Evolutionary conservation across 768 basidiomycete species (phyloP).

Genomic region (Auriscalpium vulgare): DNA sequence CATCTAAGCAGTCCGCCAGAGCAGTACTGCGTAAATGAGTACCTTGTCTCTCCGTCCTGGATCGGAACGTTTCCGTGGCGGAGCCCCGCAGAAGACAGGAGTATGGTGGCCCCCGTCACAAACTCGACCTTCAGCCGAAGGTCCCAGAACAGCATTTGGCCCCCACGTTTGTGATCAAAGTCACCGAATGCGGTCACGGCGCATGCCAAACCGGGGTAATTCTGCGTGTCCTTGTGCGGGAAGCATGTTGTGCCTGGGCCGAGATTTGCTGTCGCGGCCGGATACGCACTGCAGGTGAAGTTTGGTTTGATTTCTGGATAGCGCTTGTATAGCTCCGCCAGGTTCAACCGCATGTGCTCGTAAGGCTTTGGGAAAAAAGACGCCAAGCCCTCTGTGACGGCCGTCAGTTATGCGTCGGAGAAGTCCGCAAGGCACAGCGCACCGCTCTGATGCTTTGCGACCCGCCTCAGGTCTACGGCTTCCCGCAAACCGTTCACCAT

Average conservation of each 20-base stretch:
- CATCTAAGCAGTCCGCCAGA: constrained; percentile 4
- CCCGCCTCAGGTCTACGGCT: no score
- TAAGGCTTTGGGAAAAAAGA: no score
- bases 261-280: constrained; percentile 13
- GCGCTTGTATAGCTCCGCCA: no score
- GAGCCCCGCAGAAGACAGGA: constrained; percentile 13
- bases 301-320: not conserved
- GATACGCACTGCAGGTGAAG: constrained; percentile 11
- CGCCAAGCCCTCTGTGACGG: no score
- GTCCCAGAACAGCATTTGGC: constrained; percentile 14
- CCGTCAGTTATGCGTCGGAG: no score
- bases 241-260: constrained; percentile 3
- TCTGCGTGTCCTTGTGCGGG: constrained; percentile 8
- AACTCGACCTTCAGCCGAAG: constrained; percentile 13
- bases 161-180: constrained; percentile 11
- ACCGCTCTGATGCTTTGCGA: no score
- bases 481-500: no score
- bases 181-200: constrained; percentile 7
- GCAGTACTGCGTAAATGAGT: constrained; percentile 8
- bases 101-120: constrained; percentile 11
- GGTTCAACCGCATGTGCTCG: no score
- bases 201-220: constrained; percentile 8
- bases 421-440: no score
- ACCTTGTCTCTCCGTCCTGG: not conserved
- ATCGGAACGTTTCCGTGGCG: constrained; percentile 15